Evolutionary conservation across 2,329 filamentous ascomycete species (phyloP).

Genomic region (Mycosphaerella sp.): DNA sequence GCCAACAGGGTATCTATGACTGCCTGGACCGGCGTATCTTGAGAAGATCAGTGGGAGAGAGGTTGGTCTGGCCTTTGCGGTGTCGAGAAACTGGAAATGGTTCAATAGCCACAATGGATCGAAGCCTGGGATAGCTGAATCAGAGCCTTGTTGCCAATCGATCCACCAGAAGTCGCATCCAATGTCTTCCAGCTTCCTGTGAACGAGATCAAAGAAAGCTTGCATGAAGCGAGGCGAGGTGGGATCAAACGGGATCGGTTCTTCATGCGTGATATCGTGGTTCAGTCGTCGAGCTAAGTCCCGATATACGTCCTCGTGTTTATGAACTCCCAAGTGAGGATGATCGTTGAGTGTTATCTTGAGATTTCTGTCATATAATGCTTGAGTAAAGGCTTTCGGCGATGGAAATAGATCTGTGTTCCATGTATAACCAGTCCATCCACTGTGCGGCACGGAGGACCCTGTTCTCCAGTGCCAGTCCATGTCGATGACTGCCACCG

Average conservation of each 20-base stretch:
- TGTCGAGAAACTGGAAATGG: slow-evolving; percentile 51
- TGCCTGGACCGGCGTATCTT: slow-evolving; percentile 56
- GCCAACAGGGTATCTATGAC: slow-evolving; percentile 58
- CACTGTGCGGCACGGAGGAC: slow-evolving; percentile 42
- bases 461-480: slow-evolving; percentile 57
- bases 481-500: slow-evolving; percentile 59
- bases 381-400: slow-evolving; percentile 44
- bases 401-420: slow-evolving; percentile 54
- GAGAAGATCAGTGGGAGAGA: slow-evolving; percentile 48
- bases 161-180: slow-evolving; percentile 62
- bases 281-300: slow-evolving; percentile 49
- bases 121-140: slow-evolving; percentile 51
- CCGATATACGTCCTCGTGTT: slow-evolving; percentile 52
- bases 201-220: slow-evolving; percentile 54
- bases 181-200: slow-evolving; percentile 50
- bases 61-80: background rate
- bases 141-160: slow-evolving; percentile 59
- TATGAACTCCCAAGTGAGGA: slow-evolving; percentile 53
- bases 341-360: slow-evolving; percentile 57
- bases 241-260: slow-evolving; percentile 53
- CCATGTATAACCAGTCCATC: slow-evolving; percentile 60
- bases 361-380: slow-evolving; percentile 47
- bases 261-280: slow-evolving; percentile 46
- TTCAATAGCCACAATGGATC: slow-evolving; percentile 62
- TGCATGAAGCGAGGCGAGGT: slow-evolving; percentile 51